These are phyloP conservation scores for Pseudogymnoascus sp. DNA, from an alignment of 2,329 filamentous ascomycete genomes.

Conservation along the genomic window DNA sequence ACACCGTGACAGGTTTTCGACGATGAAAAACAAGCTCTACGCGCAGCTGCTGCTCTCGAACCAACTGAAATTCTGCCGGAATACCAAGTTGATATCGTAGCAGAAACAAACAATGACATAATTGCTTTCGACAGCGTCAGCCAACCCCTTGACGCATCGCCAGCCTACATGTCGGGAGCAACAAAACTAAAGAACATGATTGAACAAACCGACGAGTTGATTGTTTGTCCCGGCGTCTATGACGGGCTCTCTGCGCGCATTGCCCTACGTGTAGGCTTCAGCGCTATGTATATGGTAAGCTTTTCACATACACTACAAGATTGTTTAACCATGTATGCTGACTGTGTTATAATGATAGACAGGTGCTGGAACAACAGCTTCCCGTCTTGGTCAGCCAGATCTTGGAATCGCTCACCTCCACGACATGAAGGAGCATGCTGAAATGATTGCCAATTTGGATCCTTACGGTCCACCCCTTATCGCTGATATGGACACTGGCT, in stretches of 20 bases:
- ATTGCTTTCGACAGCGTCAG: no score
- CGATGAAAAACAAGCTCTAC: no score
- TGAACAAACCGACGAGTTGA: neutral
- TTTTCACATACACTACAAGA: neutral
- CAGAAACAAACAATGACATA: no score
- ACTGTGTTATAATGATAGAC: constrained; percentile 29
- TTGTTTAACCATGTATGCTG: neutral
- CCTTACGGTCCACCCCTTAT: constrained; percentile 42
- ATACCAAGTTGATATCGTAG: no score
- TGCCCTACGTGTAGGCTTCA: constrained; percentile 53
- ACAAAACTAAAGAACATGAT: neutral
- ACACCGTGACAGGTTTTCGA: no score
- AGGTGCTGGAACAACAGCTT: constrained; percentile 43
- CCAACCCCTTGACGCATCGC: no score
- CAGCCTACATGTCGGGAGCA: neutral
- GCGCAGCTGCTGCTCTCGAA: no score
- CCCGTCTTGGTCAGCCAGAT: constrained; percentile 41
- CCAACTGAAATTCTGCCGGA: no score
- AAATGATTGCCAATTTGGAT: constrained; percentile 45
- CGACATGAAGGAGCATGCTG: constrained; percentile 45
- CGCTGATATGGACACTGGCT: constrained; percentile 48
- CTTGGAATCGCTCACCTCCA: constrained; percentile 43
- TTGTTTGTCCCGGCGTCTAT: constrained; percentile 51
- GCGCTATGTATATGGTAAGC: constrained; percentile 59
- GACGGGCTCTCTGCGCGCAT: constrained; percentile 61